phyloP scores from a whole-genome alignment of 768 basidiomycete genomes.

The Russula olivacea region DNA sequence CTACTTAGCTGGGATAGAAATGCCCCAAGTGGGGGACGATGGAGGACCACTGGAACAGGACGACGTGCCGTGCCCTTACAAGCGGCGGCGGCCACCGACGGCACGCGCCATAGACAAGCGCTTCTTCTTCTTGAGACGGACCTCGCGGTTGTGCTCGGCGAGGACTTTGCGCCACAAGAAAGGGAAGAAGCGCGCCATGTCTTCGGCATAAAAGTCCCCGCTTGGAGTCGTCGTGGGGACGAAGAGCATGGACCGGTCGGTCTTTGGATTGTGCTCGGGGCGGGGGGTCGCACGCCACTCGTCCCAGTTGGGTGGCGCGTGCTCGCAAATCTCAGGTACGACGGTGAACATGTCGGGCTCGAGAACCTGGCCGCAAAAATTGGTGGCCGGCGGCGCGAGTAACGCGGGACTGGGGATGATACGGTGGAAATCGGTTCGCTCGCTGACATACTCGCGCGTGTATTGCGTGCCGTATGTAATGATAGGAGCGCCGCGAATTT shows the following conservation, averaged over 20 bases:
- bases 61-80: not conserved
- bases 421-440: not conserved
- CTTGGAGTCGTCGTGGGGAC: not conserved
- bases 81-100: not conserved
- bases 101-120: not conserved
- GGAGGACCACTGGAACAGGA: not conserved
- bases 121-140: conserved; percentile 8
- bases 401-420: conserved; percentile 5
- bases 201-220: conserved; percentile 4
- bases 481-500: not conserved
- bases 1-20: conserved; percentile 14
- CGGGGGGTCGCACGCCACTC: conserved; percentile 6
- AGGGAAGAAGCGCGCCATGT: conserved; percentile 11
- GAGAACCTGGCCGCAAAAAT: conserved; percentile 6
- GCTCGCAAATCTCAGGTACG: conserved; percentile 9
- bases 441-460: conserved; percentile 11
- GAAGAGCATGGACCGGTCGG: conserved; percentile 3
- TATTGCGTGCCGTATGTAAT: not conserved
- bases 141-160: not conserved
- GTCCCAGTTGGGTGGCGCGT: conserved; percentile 11
- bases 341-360: not conserved
- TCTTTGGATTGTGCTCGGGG: conserved; percentile 1
- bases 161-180: conserved; percentile 1
- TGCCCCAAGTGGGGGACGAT: not conserved
- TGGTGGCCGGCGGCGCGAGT: conserved; percentile 15